phyloP scores from a whole-genome alignment of 2,329 filamentous ascomycete genomes.

The Thermothelomyces thermophilus region DNA sequence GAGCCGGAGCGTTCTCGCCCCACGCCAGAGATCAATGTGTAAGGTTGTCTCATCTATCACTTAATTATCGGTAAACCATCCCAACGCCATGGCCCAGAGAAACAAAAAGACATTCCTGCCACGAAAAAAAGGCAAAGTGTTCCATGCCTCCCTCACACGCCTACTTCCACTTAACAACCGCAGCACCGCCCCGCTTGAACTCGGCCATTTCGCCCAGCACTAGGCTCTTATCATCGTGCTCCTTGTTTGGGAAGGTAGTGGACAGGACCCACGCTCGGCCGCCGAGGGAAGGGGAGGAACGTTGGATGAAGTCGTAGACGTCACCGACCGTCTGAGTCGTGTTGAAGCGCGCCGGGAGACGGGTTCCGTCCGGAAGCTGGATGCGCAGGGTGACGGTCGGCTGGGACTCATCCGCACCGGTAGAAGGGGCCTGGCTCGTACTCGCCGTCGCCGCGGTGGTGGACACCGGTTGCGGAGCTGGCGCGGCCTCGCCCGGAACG shows the following conservation, averaged over 20 bases:
- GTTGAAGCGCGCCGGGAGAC: conserved; percentile 76
- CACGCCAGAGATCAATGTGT: background rate
- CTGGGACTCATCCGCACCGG: conserved; percentile 55
- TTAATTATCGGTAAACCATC: background rate
- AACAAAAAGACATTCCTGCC: background rate
- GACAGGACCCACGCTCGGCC: conserved; percentile 65
- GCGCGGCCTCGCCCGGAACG: conserved; percentile 52
- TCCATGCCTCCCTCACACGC: background rate
- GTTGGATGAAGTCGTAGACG: conserved; percentile 66
- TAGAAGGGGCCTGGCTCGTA: conserved; percentile 31
- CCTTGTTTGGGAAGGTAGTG: conserved; percentile 78
- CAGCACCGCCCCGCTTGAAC: conserved; percentile 60
- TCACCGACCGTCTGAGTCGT: conserved; percentile 70
- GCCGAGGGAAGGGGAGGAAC: conserved; percentile 52
- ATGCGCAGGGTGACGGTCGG: conserved; percentile 68
- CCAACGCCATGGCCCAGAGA: background rate
- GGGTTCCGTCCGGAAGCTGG: conserved; percentile 69
- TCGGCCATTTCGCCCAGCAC: conserved; percentile 55
- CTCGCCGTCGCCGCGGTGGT: conserved; percentile 22
- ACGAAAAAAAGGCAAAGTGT: background rate
- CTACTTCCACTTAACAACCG: conserved; percentile 53
- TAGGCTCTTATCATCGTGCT: conserved; percentile 61
- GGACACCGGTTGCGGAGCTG: conserved; percentile 32
- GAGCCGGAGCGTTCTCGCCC: background rate
- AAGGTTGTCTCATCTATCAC: background rate